These are phyloP conservation scores for Phlebopus sp. DNA, from an alignment of 1,284 basidiomycete species.

Conservation along the genomic window DNA sequence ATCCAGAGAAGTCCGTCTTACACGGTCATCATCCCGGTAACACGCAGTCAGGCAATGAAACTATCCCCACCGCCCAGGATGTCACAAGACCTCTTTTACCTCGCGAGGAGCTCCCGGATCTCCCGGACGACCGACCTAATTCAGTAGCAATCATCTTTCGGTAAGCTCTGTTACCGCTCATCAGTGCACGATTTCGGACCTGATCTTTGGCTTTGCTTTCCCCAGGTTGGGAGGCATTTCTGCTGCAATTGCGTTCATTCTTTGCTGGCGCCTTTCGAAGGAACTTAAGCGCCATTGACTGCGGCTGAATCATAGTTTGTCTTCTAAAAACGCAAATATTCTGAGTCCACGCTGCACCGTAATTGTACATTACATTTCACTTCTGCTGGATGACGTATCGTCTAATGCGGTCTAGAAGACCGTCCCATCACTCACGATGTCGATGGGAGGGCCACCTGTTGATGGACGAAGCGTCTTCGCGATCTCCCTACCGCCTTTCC, in stretches of 20 bases:
- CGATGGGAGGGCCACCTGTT: conserved; percentile 84
- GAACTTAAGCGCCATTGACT: conserved; percentile 50
- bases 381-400: background rate
- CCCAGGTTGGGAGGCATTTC: conserved; percentile 72
- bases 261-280: conserved; percentile 65
- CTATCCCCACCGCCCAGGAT: conserved; percentile 13
- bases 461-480: conserved; percentile 74
- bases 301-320: background rate
- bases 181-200: background rate
- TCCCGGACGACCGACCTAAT: conserved; percentile 42
- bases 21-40: conserved; percentile 38
- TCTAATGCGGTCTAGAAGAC: conserved; percentile 52
- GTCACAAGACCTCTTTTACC: conserved; percentile 4
- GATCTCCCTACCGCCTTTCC: conserved; percentile 93
- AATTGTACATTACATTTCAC: background rate
- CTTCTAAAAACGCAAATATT: background rate
- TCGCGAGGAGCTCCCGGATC: conserved; percentile 15
- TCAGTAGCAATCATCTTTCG: conserved; percentile 78
- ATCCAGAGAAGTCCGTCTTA: conserved; percentile 50
- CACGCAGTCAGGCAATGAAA: conserved; percentile 24
- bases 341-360: background rate
- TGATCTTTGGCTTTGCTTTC: conserved; percentile 1
- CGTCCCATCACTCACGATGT: conserved; percentile 83
- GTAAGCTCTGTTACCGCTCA: conserved; percentile 34
- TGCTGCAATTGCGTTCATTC: conserved; percentile 64